Conservation (phyloP, 2,329 filamentous ascomycete genomes). For the Plenodomus lindquistii region DNA sequence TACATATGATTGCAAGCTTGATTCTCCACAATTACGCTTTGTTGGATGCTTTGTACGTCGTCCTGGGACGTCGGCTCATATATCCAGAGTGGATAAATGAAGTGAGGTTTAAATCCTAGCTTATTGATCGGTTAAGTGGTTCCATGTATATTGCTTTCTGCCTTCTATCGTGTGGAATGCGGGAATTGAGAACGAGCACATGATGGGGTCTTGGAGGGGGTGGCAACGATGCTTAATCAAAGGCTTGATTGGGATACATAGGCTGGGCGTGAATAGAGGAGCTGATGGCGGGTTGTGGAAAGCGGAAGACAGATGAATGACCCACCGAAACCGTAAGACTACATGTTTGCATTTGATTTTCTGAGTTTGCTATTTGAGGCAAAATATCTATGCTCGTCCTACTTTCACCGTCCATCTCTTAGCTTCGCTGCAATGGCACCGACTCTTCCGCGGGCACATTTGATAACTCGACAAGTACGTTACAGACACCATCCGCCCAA, state of each 20-base stretch:
- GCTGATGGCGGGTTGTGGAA: too few relatives aligned
- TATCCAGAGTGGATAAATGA: slow-evolving; percentile 13
- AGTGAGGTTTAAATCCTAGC: neutral
- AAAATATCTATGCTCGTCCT: too few relatives aligned
- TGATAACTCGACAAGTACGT: slow-evolving; percentile 33
- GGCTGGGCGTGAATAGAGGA: neutral
- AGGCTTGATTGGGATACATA: neutral
- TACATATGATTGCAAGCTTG: neutral
- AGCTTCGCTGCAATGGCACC: neutral
- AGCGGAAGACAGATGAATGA: too few relatives aligned
- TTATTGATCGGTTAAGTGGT: neutral
- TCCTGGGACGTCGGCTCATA: slow-evolving; percentile 7
- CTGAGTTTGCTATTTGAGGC: too few relatives aligned
- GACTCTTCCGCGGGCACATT: neutral
- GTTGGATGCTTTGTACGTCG: slow-evolving; percentile 5
- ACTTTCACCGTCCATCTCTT: neutral
- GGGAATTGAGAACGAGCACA: neutral
- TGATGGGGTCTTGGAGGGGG: neutral
- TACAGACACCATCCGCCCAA: slow-evolving; percentile 38
- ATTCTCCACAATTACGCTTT: slow-evolving; percentile 6
- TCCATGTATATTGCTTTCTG: neutral
- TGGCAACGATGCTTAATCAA: neutral
- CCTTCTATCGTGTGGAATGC: neutral
- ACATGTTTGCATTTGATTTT: too few relatives aligned
- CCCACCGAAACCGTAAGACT: too few relatives aligned